Percentiles rank a stretch among this genome's conserved stretches.
These are phyloP conservation scores for Russula lepida DNA, from an alignment of 768 basidiomycete genomes.

Conservation along the genomic window DNA sequence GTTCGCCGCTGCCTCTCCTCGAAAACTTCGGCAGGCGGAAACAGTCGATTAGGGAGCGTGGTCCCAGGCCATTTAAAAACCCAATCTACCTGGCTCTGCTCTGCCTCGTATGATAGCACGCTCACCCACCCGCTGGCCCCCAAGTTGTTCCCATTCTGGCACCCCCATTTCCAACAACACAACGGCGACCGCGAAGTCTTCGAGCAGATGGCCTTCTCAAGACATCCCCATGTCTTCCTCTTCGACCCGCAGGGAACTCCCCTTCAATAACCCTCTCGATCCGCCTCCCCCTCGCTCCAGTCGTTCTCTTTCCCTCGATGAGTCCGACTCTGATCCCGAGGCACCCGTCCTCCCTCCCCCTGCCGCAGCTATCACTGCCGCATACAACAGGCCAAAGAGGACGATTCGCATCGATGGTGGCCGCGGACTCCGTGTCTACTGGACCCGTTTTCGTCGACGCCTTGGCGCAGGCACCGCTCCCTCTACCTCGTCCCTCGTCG, in stretches of 20 bases:
- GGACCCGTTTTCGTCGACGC: constrained; percentile 45
- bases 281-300: neutral
- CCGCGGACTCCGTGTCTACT: constrained; percentile 33
- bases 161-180: neutral
- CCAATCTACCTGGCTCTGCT: neutral
- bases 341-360: constrained; percentile 13
- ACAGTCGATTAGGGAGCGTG: neutral
- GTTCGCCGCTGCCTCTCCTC: too few relatives aligned
- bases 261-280: neutral
- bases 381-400: constrained; percentile 29
- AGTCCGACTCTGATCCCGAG: neutral
- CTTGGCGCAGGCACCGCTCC: constrained; percentile 49
- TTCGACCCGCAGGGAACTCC: neutral
- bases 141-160: neutral
- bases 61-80: neutral
- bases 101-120: constrained; percentile 5
- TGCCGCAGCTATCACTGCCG: constrained; percentile 17
- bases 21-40: neutral
- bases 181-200: neutral
- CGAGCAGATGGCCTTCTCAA: constrained; percentile 15
- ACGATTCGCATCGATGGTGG: constrained; percentile 30
- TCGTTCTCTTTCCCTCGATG: neutral
- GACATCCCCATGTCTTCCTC: constrained; percentile 12
- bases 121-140: constrained; percentile 1
- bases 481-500: constrained; percentile 30